Evolutionary conservation across 164 flowering plant genomes (phyloP).

Genomic region (Piper betle): DNA sequence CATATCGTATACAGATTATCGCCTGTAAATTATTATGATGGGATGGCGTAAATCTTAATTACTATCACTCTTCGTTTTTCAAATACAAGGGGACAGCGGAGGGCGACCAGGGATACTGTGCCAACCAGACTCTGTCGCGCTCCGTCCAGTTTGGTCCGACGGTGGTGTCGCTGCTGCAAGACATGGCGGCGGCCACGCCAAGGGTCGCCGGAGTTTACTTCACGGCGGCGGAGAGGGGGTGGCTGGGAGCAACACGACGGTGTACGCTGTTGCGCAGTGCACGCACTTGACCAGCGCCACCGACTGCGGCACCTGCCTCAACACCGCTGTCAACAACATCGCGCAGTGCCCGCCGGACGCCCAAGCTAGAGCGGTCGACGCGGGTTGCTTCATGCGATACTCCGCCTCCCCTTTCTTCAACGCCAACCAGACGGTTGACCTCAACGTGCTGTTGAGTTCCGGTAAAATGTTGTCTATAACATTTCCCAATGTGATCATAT

Average conservation of each 20-base stretch:
- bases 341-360: constrained; percentile 26
- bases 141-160: constrained; percentile 8
- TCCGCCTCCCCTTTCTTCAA: constrained; percentile 30
- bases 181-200: constrained; percentile 27
- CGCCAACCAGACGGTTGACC: constrained; percentile 25
- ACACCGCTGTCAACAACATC: constrained; percentile 22
- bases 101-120: constrained; percentile 23
- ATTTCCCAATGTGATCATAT: not conserved
- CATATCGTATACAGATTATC: constrained; percentile 6
- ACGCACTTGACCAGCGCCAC: constrained; percentile 19
- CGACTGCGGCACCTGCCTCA: constrained; percentile 40
- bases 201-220: constrained; percentile 26
- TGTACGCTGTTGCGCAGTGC: constrained; percentile 50
- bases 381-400: constrained; percentile 53
- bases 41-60: no score
- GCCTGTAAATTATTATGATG: no score
- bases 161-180: not conserved
- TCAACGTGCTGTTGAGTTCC: constrained; percentile 19
- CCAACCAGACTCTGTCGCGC: constrained; percentile 18
- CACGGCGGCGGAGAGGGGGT: constrained; percentile 15
- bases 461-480: constrained; percentile 11
- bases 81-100: constrained; percentile 7
- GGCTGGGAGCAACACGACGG: not conserved
- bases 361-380: constrained; percentile 39
- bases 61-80: no score